These are phyloP conservation scores for Spathaspora jeffriesii DNA, from an alignment of 1,139 yeast species.

Conservation along the genomic window DNA sequence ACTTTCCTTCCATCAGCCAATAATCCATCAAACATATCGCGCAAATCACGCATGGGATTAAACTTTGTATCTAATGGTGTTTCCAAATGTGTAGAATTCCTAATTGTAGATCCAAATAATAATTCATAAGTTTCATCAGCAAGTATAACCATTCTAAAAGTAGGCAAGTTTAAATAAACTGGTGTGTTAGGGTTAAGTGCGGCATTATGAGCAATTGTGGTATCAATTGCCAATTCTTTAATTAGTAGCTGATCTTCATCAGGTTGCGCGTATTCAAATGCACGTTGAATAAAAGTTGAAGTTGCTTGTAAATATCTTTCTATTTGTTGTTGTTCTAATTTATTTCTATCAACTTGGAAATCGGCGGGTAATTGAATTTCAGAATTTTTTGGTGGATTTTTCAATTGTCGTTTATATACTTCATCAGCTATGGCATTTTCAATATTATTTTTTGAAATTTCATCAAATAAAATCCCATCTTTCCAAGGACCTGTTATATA, in stretches of 20 bases:
- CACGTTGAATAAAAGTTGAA: conserved; percentile 81
- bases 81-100: conserved; percentile 66
- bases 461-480: conserved; percentile 62
- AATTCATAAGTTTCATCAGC: conserved; percentile 94
- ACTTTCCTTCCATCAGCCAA: conserved; percentile 92
- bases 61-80: conserved; percentile 49
- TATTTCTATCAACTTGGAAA: conserved; percentile 60
- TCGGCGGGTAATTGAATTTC: conserved; percentile 58
- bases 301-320: conserved; percentile 88
- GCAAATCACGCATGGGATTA: conserved; percentile 57
- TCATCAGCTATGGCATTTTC: conserved; percentile 68
- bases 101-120: conserved; percentile 69
- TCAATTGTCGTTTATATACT: conserved; percentile 36
- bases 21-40: conserved; percentile 90
- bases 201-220: conserved; percentile 55
- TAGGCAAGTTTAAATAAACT: conserved; percentile 74
- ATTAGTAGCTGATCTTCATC: conserved; percentile 46
- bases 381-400: conserved; percentile 19
- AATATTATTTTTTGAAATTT: conserved; percentile 58
- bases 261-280: conserved; percentile 90
- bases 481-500: conserved; percentile 85
- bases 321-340: conserved; percentile 67
- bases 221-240: conserved; percentile 36
- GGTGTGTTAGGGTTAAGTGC: conserved; percentile 84
- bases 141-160: conserved; percentile 91